Evolutionary conservation across 805 yeast species (phyloP).

Genomic region (Komagataella ulmi): DNA sequence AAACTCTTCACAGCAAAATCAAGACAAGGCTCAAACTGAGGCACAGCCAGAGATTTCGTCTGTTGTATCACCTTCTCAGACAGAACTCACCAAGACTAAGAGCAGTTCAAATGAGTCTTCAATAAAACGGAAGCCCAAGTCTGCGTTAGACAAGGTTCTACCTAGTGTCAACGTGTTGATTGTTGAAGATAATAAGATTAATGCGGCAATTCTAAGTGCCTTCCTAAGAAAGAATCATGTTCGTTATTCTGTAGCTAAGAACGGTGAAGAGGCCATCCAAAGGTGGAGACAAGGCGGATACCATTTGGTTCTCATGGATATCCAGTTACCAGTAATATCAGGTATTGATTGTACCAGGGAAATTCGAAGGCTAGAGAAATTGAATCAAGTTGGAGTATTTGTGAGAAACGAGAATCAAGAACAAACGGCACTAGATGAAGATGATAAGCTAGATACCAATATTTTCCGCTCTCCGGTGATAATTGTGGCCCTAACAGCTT

Average conservation of each 20-base stretch:
- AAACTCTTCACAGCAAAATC: background rate
- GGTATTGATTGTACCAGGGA: slow-evolving; percentile 94
- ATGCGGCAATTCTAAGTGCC: slow-evolving; percentile 82
- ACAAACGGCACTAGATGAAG: slow-evolving; percentile 14
- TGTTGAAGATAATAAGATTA: slow-evolving; percentile 93
- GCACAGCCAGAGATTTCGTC: background rate
- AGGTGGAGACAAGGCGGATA: slow-evolving; percentile 93
- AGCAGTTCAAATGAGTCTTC: background rate
- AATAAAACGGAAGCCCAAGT: slow-evolving; percentile 11
- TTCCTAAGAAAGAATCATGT: slow-evolving; percentile 79
- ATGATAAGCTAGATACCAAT: slow-evolving; percentile 44
- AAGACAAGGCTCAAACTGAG: background rate
- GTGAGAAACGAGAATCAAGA: slow-evolving; percentile 9
- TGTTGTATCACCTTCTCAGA: background rate
- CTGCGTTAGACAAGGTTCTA: slow-evolving; percentile 48
- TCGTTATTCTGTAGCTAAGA: slow-evolving; percentile 74
- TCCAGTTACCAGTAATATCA: slow-evolving; percentile 90
- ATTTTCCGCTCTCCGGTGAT: slow-evolving; percentile 91
- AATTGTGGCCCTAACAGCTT: slow-evolving; percentile 93
- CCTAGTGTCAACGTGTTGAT: slow-evolving; percentile 86
- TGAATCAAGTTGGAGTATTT: slow-evolving; percentile 63
- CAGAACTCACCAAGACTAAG: background rate
- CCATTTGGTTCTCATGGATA: slow-evolving; percentile 92
- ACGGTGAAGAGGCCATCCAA: slow-evolving; percentile 90
- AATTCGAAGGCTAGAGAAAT: slow-evolving; percentile 70